Conservation (phyloP, 2,329 filamentous ascomycete genomes). For the Pseudomassariella vexata region DNA sequence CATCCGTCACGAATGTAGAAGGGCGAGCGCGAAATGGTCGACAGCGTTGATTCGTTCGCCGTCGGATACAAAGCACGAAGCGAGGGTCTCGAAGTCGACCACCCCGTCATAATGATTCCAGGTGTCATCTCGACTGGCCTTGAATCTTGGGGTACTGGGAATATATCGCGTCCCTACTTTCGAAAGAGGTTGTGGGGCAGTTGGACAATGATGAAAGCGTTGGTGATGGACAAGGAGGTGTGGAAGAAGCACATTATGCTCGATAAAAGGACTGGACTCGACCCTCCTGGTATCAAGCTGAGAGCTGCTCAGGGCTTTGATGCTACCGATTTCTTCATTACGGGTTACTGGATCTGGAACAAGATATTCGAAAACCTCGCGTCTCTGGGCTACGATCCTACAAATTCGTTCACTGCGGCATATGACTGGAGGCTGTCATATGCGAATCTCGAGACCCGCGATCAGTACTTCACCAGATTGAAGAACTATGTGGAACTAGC, state of each 20-base stretch:
- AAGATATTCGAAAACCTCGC: constrained; percentile 97
- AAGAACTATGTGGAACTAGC: constrained; percentile 89
- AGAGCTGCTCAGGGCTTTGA: constrained; percentile 95
- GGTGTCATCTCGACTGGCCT: constrained; percentile 96
- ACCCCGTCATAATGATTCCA: constrained; percentile 94
- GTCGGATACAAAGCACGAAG: constrained; percentile 77
- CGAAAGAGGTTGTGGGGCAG: constrained; percentile 93
- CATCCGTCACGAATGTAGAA: constrained; percentile 50
- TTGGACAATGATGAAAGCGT: constrained; percentile 97
- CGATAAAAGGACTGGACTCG: constrained; percentile 83
- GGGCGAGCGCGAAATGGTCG: constrained; percentile 74
- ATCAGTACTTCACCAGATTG: constrained; percentile 88
- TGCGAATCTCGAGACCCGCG: constrained; percentile 78
- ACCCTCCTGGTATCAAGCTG: constrained; percentile 84
- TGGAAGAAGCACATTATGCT: constrained; percentile 99
- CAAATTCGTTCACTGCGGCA: constrained; percentile 62
- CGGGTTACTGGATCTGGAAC: constrained; percentile 97
- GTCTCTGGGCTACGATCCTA: constrained; percentile 91
- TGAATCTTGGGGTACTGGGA: constrained; percentile 92
- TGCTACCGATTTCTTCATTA: constrained; percentile 91
- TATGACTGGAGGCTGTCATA: constrained; percentile 95
- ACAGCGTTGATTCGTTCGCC: constrained; percentile 90
- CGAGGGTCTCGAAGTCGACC: constrained; percentile 75
- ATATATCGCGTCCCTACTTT: constrained; percentile 83
- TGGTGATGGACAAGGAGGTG: constrained; percentile 85